Evolutionary conservation across 495 filamentous ascomycete species (phyloP).

Genomic region (Penicillium pancosmium): DNA sequence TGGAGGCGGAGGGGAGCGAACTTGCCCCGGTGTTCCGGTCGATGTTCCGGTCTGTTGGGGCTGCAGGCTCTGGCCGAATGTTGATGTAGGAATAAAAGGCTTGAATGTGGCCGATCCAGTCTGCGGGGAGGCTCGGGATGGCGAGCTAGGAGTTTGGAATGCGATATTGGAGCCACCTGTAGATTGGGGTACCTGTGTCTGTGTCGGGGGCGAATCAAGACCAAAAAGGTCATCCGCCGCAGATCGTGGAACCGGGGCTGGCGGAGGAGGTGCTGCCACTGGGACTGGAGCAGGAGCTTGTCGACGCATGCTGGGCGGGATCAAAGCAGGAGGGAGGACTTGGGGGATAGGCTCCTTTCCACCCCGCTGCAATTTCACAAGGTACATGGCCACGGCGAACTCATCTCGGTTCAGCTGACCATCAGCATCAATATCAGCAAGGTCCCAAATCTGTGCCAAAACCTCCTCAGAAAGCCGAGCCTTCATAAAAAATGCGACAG

Average conservation of each 20-base stretch:
- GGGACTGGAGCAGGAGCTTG: constrained; percentile 48
- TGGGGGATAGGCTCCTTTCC: constrained; percentile 72
- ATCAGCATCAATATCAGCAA: constrained; percentile 90
- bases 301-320: constrained; percentile 86
- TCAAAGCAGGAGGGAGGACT: constrained; percentile 73
- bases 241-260: constrained; percentile 56
- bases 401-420: constrained; percentile 84
- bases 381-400: constrained; percentile 97
- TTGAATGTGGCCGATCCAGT: constrained; percentile 65
- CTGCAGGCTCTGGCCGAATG: constrained; percentile 83
- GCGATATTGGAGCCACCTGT: constrained; percentile 66
- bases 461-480: constrained; percentile 87
- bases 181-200: constrained; percentile 64
- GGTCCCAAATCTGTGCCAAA: constrained; percentile 95
- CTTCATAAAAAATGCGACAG: constrained; percentile 92
- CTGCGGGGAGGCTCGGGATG: constrained; percentile 42
- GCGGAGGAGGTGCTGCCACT: constrained; percentile 51
- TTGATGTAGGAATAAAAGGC: constrained; percentile 87
- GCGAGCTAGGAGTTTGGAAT: constrained; percentile 45
- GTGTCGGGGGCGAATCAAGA: constrained; percentile 67
- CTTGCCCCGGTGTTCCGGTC: constrained; percentile 37
- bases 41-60: constrained; percentile 79
- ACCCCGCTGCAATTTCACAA: constrained; percentile 84
- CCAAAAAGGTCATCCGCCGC: constrained; percentile 92
- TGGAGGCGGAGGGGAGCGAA: constrained; percentile 53